Evolutionary conservation across 768 basidiomycete species (phyloP), one percentile per base, ranked within the genome.

Genomic region (Clathrus columnatus): DNA sequence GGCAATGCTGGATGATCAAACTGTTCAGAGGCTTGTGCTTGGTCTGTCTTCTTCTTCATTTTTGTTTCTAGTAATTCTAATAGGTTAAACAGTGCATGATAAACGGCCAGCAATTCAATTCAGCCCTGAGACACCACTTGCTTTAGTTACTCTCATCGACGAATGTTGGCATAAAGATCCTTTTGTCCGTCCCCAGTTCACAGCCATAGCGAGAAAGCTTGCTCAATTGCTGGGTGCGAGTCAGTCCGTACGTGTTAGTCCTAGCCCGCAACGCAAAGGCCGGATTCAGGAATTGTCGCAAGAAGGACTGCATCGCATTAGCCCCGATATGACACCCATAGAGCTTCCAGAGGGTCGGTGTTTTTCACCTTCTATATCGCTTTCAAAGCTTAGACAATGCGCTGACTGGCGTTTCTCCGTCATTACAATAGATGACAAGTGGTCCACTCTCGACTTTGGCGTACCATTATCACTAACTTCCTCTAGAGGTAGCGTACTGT

Each of bases 151-250:
- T 7, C 68, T 85, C 47, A 68, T 90, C 21, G 67, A 69, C 10
- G 42, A 62, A 3, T 84, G 82, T 60, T 90, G 87, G 86, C 67
- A 73, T 45, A 70, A 68, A 1, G 72, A 80, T 50, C 79, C 84
- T 1, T 60, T 63, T 6, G 57, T 61, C n/a, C 75, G 87, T 0
- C 80, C 81, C 3, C 57, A 72, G 0, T 89, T 88, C 61, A 64
- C 71, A 17, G 61, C 68, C 24, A 69, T 85, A 24, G 75, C 76
- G 1, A 58, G 63, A 5, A 73, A 73, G 14, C 60, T 86, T 51
- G 73, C 75, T 61, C 67, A 63, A 26, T 62, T 83, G 28, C 72
- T 30, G 78, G 47, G 72, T 68, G 42, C 69, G 62, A n/a, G 67
- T 64, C 20, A 75, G 72, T 2, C 62, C 65, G 21, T 65, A 65